These are phyloP conservation scores for Heterococcus sp. DNA, from an alignment of 108 stramenopile genomes.

Conservation along the genomic window DNA sequence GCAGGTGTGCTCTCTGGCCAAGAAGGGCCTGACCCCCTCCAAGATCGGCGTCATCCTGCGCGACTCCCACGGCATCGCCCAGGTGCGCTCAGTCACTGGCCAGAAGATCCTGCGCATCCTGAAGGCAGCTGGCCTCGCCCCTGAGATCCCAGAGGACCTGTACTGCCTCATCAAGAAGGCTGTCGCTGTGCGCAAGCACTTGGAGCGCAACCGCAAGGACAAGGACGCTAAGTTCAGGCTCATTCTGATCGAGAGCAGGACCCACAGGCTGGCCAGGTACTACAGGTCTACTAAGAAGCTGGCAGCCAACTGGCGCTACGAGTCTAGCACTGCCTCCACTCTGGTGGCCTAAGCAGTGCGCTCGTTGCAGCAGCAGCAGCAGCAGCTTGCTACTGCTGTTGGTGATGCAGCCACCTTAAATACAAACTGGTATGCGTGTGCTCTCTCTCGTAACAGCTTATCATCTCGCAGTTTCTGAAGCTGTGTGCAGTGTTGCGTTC, in stretches of 20 bases:
- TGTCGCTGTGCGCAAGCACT: slow-evolving; percentile 98
- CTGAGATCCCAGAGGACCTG: slow-evolving; percentile 99
- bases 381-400: too few relatives aligned
- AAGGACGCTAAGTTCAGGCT: slow-evolving; percentile 99
- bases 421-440: too few relatives aligned
- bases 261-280: slow-evolving; percentile 92
- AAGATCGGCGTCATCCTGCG: slow-evolving; percentile 98
- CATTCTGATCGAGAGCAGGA: slow-evolving; percentile 98
- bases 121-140: slow-evolving; percentile 94
- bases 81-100: slow-evolving; percentile 94
- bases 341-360: slow-evolving; percentile 97
- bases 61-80: slow-evolving; percentile 93
- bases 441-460: too few relatives aligned
- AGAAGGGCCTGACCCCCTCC: slow-evolving; percentile 98
- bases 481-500: too few relatives aligned
- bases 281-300: slow-evolving; percentile 98
- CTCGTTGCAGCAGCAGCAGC: too few relatives aligned
- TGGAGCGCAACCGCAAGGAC: slow-evolving; percentile 98
- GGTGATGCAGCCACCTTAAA: too few relatives aligned
- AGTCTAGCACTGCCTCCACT: slow-evolving; percentile 93
- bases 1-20: slow-evolving; percentile 97
- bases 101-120: slow-evolving; percentile 98
- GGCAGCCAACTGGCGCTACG: slow-evolving; percentile 98
- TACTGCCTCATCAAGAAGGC: slow-evolving; percentile 99
- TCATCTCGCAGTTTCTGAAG: too few relatives aligned